Evolutionary conservation across 129 eudicot species (phyloP).

Genomic region (Oenanthe sinensis): DNA sequence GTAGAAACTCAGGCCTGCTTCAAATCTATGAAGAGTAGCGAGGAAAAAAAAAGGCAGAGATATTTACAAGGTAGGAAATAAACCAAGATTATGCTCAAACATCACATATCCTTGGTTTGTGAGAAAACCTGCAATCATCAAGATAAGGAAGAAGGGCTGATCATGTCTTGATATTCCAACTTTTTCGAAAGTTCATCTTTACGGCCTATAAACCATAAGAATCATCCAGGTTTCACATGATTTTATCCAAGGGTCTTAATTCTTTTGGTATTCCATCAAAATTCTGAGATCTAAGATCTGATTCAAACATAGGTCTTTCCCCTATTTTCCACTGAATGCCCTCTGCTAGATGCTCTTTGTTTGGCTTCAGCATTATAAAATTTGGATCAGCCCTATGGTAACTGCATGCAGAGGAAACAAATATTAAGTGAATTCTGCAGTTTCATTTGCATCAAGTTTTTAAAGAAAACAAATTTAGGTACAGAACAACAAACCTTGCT

Average conservation of each 20-base stretch:
- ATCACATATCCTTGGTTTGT: background rate
- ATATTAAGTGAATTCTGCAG: background rate
- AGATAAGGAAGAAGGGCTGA: background rate
- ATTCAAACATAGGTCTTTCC: conserved; percentile 53
- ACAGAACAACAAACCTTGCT: conserved; percentile 48
- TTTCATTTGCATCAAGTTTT: background rate
- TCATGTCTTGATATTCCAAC: background rate
- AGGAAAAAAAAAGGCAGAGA: background rate
- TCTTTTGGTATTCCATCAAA: conserved; percentile 82
- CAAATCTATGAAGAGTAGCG: background rate
- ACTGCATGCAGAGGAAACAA: conserved; percentile 31
- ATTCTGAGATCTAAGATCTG: conserved; percentile 67
- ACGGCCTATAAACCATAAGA: background rate
- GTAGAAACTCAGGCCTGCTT: background rate
- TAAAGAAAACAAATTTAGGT: background rate
- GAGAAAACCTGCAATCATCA: background rate
- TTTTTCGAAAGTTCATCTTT: background rate
- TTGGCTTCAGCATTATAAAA: conserved; percentile 84
- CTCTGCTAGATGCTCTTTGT: conserved; percentile 84
- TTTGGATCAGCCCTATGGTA: conserved; percentile 91
- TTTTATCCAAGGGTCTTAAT: conserved; percentile 65
- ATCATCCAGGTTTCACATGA: conserved; percentile 31
- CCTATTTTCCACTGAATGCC: conserved; percentile 80
- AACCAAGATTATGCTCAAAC: background rate
- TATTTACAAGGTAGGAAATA: background rate